Evolutionary conservation across 2,329 filamentous ascomycete genomes (phyloP).

Genomic region (Penicillium sp.): DNA sequence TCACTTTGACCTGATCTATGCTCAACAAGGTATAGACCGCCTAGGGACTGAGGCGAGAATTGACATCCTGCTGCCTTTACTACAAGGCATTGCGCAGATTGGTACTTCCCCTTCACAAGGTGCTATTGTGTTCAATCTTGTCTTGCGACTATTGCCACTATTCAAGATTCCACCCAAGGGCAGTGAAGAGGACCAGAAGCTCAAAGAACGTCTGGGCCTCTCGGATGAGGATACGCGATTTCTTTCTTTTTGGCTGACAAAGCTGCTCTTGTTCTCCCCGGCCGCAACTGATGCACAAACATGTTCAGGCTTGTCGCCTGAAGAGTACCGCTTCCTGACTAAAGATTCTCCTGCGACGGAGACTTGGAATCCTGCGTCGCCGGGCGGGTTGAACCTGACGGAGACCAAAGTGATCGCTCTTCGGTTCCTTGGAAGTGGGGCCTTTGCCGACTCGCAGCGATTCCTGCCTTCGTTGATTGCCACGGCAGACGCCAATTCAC

Average conservation of each 20-base stretch:
- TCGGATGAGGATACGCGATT: constrained; percentile 66
- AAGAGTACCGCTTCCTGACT: constrained; percentile 65
- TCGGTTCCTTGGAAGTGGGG: constrained; percentile 71
- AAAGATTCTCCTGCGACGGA: constrained; percentile 43
- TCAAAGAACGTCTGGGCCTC: constrained; percentile 63
- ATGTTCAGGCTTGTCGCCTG: constrained; percentile 57
- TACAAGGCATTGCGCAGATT: constrained; percentile 60
- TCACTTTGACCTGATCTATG: constrained; percentile 82
- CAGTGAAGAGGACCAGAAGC: constrained; percentile 66
- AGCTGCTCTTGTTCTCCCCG: constrained; percentile 65
- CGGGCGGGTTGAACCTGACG: constrained; percentile 59
- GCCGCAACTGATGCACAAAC: constrained; percentile 36
- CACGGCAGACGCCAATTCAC: constrained; percentile 72
- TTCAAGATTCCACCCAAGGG: constrained; percentile 63
- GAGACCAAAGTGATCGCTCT: constrained; percentile 65
- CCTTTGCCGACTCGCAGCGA: constrained; percentile 76
- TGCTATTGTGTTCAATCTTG: constrained; percentile 71
- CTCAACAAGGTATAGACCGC: constrained; percentile 72
- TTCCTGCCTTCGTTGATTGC: constrained; percentile 80
- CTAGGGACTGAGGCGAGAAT: constrained; percentile 58
- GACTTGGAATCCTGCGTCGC: constrained; percentile 57
- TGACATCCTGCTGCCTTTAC: constrained; percentile 63
- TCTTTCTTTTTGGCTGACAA: constrained; percentile 68
- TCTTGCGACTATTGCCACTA: constrained; percentile 69
- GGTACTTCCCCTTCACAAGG: constrained; percentile 50